Evolutionary conservation across 805 yeast genomes (phyloP), one percentile per base, ranked within the genome.

Genomic region (Naumovozyma castellii): DNA sequence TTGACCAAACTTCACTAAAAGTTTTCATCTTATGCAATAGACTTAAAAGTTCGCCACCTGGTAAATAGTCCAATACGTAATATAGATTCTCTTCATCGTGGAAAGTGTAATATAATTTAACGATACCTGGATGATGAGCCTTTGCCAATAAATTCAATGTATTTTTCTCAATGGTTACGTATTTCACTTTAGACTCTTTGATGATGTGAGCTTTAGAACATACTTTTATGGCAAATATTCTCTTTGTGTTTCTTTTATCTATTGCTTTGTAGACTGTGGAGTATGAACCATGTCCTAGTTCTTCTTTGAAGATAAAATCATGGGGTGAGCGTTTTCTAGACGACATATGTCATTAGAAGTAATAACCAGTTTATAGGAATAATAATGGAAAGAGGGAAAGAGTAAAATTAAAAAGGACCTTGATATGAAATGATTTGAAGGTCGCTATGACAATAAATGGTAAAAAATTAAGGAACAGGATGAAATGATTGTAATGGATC

Each of bases 61-160:
- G 82, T 2, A 97, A 97, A 56, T 79, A 84, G 61, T 92, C 97
- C 39, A 92, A 73, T 29, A 90, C 98, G 60, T 88, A 92, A 57
- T 86, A 92, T 30, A 92, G 66, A 27, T 86, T 80, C 43, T 77
- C 73, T 34, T 84, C 85, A 59, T 92, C 98, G 61, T 92, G 98
- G 64, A 92, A 92, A 1, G 98, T 92, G 62, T 84, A 92, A 62
- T 85, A 84, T 35, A 92, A 66, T 36, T 88, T 84, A 16, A 92
- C 94, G 20, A 92, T 82, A 1, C 98, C 98, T 0, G 97, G 96
- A 56, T 92, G 97, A 41, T 80, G 80, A 2, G 95, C 95, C 22
- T 50, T 49, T 5, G 62, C 58, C 46, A 92, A 66, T 18, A 90
- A 65, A 60, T 87, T 88, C 46, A 92, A 66, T 1, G 97, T 85